Base-by-base conservation (phyloP, 164 flowering plant genomes). In the Umbilicus rupestris region DNA sequence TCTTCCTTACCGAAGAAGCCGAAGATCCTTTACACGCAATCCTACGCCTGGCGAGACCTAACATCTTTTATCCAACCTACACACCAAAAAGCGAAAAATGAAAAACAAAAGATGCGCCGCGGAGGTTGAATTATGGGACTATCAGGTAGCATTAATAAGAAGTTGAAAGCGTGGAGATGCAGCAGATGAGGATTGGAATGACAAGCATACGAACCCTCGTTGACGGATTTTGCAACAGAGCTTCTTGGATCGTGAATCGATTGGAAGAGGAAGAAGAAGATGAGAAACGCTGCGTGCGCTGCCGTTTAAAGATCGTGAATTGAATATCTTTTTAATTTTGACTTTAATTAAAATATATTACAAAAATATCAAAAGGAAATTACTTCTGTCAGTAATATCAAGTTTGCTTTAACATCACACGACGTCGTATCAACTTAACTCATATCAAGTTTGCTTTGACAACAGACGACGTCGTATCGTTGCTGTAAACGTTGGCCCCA, bases 31-130 rank as follows among this genome's bases (percentile, higher is more conserved):
- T 52, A 22, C n/a, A 22, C 8, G 24, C 58, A 52, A 52, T 10
- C 29, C 58, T 22, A 24, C 58, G 58, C 15, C 58, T 52, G 3
- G 58, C 58, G 16, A 52, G 58, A 52, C 58, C 58, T 52, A 52
- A 24, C 58, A 52, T 52, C 58, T 29, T 26, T 24, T 12, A 52
- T 52, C 30, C 0, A 12, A 52, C 29, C 58, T 52, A 5, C 44
- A 41, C 2, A 41, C 44, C 44, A 24, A 52, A 52, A 52, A 3
- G 2, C 58, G 12, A 24, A 24, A 52, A 8, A 52, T 4, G 3
- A 52, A 12, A 52, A 8, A 52, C 0, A 2, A 52, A 12, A 22
- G 58, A 41, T 24, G 58, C 24, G 58, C 30, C 14, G 30, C 29
- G 3, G 24, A 24, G 58, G 24, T 22, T 47, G 55, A 47, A 47